A percentile compares a stretch with the other conserved stretches of the same genome.
Conservation (phyloP, 2,329 filamentous ascomycete species). For the Aspergillus novoparasiticus region DNA sequence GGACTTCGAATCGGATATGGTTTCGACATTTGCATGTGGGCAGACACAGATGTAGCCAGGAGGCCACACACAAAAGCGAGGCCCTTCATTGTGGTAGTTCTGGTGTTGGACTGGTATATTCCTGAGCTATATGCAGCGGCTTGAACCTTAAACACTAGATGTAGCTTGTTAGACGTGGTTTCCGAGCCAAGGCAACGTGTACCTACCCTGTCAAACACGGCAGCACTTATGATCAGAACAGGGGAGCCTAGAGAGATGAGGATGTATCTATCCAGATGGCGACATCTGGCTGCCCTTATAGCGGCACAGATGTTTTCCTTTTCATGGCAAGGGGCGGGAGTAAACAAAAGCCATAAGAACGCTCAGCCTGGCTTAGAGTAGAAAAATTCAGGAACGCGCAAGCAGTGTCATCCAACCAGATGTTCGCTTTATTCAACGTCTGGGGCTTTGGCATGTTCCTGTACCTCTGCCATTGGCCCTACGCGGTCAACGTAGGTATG, state of each 20-base stretch:
- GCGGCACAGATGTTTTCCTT: not conserved
- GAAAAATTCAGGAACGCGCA: not conserved
- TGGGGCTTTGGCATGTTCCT: not conserved
- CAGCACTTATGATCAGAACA: not conserved
- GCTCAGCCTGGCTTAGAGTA: not conserved
- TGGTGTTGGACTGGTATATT: no score
- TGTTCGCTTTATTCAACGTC: not conserved
- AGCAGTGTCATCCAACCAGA: not conserved
- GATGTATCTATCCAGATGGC: not conserved
- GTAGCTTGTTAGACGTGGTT: not conserved
- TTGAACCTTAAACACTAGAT: not conserved
- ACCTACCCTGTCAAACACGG: not conserved
- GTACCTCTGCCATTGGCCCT: not conserved
- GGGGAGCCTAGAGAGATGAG: not conserved
- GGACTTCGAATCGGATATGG: slow-evolving; percentile 58
- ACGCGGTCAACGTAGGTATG: not conserved
- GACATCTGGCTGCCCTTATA: not conserved
- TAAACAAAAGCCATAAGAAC: not conserved
- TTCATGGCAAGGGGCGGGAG: not conserved
- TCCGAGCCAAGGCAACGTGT: not conserved
- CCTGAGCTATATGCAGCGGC: not conserved
- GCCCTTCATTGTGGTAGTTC: slow-evolving; percentile 32
- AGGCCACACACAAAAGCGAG: slow-evolving; percentile 31
- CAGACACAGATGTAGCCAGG: slow-evolving; percentile 36
- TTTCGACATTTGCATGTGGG: slow-evolving; percentile 60